Evolutionary conservation across 257 asterid species (phyloP), one percentile per base, ranked within the genome.

Genomic region (Coffea canephora): DNA sequence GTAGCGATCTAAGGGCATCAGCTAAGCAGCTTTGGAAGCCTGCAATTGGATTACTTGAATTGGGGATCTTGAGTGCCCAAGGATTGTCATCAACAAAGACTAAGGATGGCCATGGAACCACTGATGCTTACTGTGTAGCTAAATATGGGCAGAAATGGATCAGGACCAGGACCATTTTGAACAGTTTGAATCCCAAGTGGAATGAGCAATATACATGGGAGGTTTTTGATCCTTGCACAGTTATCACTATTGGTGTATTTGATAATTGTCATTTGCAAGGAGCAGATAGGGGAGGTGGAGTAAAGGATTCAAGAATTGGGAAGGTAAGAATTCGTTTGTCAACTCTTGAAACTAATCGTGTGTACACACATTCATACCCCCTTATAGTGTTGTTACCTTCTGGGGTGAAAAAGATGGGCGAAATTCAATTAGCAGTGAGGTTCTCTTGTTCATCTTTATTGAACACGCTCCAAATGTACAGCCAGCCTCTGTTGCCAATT

Each of bases 81-180:
- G 92, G 90, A 64, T 93, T 96, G 75, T 69, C 88, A 1, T 85
- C 95, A 0, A 92, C 92, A 96, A 96, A 93, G 84, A 81, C 77
- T 0, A 87, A 76, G 31, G 91, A 91, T 9, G 94, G 96, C 2
- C 83, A 83, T 19, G 96, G 94, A 57, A 74, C 70, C 71, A 91
- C 97, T 0, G 99, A 95, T 83, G 94, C 97, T 49, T 95, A 92
- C 62, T 93, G 97, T 76, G 99, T 95, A 74, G 99, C 97, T 4
- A 95, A 95, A 85, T 95, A 93, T 68, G 99, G 99, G 48, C 99
- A 86, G 84, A 95, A 95, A 71, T 95, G 99, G 99, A 92, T 92
- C 75, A 83, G 97, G 76, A 94, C 98, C 11, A 84, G 97, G 74
- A 94, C 97, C 12, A 77, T 94, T 10, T 77, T 89, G 61, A 86